A percentile compares a stretch with the other conserved stretches of the same genome.
phyloP scores from a whole-genome alignment of 73 alveolate genomes.

The Breviolum minutum region DNA sequence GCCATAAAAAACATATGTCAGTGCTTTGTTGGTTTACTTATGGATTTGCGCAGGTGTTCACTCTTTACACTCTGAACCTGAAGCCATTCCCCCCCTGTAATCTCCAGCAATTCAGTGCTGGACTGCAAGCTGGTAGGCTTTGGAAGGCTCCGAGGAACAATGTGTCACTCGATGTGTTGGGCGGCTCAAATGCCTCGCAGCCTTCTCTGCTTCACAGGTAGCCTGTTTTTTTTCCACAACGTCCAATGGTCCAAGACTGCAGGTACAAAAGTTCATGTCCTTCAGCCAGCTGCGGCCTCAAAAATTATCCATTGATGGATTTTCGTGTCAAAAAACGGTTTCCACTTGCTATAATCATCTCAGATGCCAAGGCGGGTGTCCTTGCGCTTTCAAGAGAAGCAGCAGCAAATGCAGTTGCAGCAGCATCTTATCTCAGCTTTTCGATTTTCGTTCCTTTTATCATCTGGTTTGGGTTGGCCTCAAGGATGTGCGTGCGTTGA shows the following conservation, averaged over 20 bases:
- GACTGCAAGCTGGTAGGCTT: conserved; percentile 8
- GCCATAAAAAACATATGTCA: background rate
- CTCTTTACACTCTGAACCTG: background rate
- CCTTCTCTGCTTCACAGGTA: background rate
- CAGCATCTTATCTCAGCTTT: background rate
- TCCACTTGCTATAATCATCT: background rate
- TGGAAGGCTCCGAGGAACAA: conserved; percentile 79
- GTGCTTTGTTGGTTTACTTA: background rate
- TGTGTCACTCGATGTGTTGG: conserved; percentile 76
- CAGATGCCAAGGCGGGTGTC: conserved; percentile 60
- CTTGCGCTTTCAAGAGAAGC: conserved; percentile 94
- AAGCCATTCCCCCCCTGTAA: no score
- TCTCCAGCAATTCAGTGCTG: no score
- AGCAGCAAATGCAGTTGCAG: conserved; percentile 95
- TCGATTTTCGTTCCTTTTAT: no score
- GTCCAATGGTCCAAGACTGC: background rate
- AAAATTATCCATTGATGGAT: background rate
- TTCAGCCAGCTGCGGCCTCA: conserved; percentile 62
- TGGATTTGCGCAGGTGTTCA: background rate
- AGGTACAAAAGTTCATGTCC: conserved; percentile 94
- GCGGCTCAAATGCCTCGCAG: background rate
- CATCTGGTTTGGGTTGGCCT: background rate
- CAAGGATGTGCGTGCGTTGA: background rate
- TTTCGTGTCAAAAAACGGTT: background rate
- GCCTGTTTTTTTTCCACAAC: background rate